Percentiles rank a stretch among this genome's conserved stretches.
Evolutionary conservation across 257 asterid genomes (phyloP).

Genomic region (Handroanthus guayacan): DNA sequence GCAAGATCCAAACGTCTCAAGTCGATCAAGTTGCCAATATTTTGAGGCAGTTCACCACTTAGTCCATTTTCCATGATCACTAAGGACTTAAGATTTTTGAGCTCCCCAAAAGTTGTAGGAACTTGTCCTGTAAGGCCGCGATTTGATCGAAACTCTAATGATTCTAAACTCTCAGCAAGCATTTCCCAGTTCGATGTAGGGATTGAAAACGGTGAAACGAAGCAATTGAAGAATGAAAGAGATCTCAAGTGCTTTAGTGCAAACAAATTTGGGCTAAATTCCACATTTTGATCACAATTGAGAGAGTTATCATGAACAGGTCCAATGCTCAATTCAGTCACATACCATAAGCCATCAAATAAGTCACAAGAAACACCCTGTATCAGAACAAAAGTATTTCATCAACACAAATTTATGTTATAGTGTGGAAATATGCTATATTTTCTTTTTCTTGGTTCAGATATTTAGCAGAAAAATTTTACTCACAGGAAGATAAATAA

Average conservation of each 20-base stretch:
- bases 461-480: neutral
- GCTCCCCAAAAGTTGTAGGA: conserved; percentile 62
- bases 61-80: conserved; percentile 79
- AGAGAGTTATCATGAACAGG: conserved; percentile 91
- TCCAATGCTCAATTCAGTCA: conserved; percentile 78
- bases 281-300: conserved; percentile 64
- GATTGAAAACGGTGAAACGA: conserved; percentile 53
- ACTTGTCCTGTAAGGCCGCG: conserved; percentile 71
- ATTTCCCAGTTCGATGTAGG: conserved; percentile 67
- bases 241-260: conserved; percentile 68
- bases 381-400: neutral
- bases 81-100: conserved; percentile 71
- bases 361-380: conserved; percentile 98
- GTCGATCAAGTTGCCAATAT: conserved; percentile 56
- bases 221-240: conserved; percentile 81
- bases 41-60: conserved; percentile 59
- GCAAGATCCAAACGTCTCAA: conserved; percentile 70
- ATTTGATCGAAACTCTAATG: conserved; percentile 78
- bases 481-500: too few relatives aligned
- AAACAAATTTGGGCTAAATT: conserved; percentile 61
- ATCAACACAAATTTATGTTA: too few relatives aligned
- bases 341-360: conserved; percentile 86
- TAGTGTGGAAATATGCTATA: neutral
- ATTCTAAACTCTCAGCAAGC: conserved; percentile 58
- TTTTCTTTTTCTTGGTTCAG: neutral